Evolutionary conservation across 2,329 filamentous ascomycete species (phyloP), one percentile per base, ranked within the genome.

Genomic region (Exophiala dermatitidis): DNA sequence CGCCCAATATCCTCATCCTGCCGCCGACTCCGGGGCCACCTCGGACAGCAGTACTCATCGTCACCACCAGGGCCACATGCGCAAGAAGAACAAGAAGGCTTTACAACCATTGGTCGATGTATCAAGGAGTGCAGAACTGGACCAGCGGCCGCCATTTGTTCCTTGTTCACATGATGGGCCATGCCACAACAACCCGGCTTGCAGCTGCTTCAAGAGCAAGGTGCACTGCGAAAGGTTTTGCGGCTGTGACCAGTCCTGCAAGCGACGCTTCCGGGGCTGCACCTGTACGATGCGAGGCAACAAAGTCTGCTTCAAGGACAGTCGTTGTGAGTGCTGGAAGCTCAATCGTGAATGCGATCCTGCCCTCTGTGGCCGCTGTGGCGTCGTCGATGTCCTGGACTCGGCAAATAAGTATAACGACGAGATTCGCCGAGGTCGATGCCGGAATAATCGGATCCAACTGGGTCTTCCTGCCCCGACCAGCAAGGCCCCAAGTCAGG

Each of bases 271-370:
- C 46, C 54, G 53, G 48, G 63, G 63, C 6, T 65, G 63, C 45
- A 60, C 26, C 10, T 65, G 63, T 42, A 57, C 50, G 37, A 53
- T 48, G 5, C 48, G 54, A 2, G 48, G 52, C 19, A 54, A 47
- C 19, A 59, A 61, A 45, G 47, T 51, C 34, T 65, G 63, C 53
- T 63, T 61, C 42, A 50, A 59, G 26, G 61, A 62, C 32, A 51
- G 41, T 37, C 40, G 53, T 2, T 93, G 88, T 65, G 83, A 85
- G 9, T 94, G 88, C 63, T 74, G 82, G 19, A 76, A 79, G 62
- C 75, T 88, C 48, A 85, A 87, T 60, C 79, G 88, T 37, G 88
- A 94, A 69, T 94, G 88, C 64, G 88, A 93, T 62, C 82, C 87
- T 1, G 81, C 85, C 54, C 74, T 91, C 8, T 94, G 88, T 63